Evolutionary conservation across 805 yeast species (phyloP), one percentile per base, ranked within the genome.

Genomic region (Spathaspora passalidarum): DNA sequence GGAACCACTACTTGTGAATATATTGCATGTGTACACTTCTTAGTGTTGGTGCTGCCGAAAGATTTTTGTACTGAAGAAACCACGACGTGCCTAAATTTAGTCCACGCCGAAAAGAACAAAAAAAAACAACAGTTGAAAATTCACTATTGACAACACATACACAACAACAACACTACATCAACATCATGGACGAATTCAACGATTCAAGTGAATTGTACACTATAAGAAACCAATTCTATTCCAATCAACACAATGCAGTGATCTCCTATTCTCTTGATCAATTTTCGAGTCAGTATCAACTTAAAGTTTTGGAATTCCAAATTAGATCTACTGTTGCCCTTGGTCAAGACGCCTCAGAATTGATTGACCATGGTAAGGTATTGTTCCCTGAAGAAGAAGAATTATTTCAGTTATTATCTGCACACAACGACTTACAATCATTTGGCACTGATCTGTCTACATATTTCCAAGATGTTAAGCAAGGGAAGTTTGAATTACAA

Each of bases 221-320:
- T 14, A 61, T 82, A 20, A 75, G 80, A 52, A 83, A 80, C 56
- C 79, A 78, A 48, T 83, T 80, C 65, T 82, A 76, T 61, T 78
- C 85, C 10, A 81, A 82, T 42, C 82, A 80, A 55, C 79, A 73
- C 57, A 56, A 65, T 10, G 69, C 73, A 53, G 79, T 78, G 2
- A 54, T 67, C 39, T 58, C 66, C 5, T 69, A 73, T 43, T 38
- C 60, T 32, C 46, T 69, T 26, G 70, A 65, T 5, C 76, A 67
- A 42, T 73, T 70, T 50, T 61, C 72, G 17, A 60, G 47, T 4
- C 74, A 56, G 50, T 61, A 57, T 42, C 73, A 65, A 50, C 50
- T 68, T 39, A 68, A 69, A 47, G 75, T 65, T n/a, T 54, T 69
- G 49, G 73, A 66, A 43, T 69, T 49, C 51, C 72, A 71, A 55